These are phyloP conservation scores for Stagonosporopsis vannaccii DNA, from an alignment of 2,329 filamentous ascomycete species.

Conservation along the genomic window DNA sequence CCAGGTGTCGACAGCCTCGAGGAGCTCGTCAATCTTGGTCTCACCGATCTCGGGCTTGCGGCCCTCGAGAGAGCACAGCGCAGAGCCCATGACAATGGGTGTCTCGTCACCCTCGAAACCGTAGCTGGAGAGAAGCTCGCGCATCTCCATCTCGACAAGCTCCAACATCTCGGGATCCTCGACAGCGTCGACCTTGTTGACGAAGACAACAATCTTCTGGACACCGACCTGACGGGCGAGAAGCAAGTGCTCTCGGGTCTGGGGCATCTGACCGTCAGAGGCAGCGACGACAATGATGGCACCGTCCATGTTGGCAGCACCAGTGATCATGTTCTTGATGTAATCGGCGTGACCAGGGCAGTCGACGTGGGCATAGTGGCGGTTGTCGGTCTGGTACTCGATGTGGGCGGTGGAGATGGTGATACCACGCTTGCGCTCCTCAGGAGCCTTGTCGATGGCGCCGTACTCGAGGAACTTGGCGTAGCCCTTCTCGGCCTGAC, in stretches of 20 bases:
- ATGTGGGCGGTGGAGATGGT: constrained; percentile 99
- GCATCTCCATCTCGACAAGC: constrained; percentile 99
- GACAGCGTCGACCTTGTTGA: constrained; percentile 98
- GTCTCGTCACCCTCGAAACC: constrained; percentile 98
- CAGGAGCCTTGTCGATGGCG: constrained; percentile 97
- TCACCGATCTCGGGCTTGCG: constrained; percentile 86
- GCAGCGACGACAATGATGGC: constrained; percentile 98
- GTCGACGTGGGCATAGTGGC: constrained; percentile 99
- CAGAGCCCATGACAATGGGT: constrained; percentile 95
- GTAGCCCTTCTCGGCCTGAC: constrained; percentile 91
- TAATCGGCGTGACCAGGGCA: constrained; percentile 99
- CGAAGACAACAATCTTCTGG: constrained; percentile 97
- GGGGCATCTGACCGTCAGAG: constrained; percentile 99
- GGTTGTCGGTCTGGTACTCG: constrained; percentile 92
- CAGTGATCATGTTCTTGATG: constrained; percentile 99
- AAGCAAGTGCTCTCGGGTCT: constrained; percentile 97
- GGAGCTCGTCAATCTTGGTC: constrained; percentile 88
- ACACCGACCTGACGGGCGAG: constrained; percentile 98
- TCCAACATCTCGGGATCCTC: constrained; percentile 99
- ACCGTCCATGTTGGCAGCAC: constrained; percentile 98
- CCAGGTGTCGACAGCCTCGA: constrained; percentile 90
- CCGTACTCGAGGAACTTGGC: constrained; percentile 97
- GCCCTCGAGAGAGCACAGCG: constrained; percentile 89
- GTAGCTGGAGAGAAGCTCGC: constrained; percentile 89
- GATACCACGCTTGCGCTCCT: constrained; percentile 99